These are phyloP conservation scores for Galium porrigens DNA, from an alignment of 305 asterid species.

Conservation along the genomic window DNA sequence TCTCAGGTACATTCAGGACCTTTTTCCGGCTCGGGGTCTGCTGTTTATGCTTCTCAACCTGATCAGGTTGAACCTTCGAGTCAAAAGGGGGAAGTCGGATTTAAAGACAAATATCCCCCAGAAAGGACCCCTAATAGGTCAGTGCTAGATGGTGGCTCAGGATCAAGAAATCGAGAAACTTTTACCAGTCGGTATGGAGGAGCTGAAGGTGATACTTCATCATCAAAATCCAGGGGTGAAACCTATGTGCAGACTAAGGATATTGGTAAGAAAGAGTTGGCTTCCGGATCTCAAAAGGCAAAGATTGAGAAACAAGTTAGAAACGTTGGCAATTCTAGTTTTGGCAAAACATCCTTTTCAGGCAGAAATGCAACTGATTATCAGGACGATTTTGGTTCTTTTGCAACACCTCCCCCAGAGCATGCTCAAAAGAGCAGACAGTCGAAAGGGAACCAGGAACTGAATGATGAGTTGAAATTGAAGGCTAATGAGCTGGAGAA, in stretches of 20 bases:
- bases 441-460: conserved; percentile 69
- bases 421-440: conserved; percentile 48
- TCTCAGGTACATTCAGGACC: conserved; percentile 21
- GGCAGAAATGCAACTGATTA: conserved; percentile 31
- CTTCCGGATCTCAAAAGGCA: conserved; percentile 32
- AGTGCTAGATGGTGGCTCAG: conserved; percentile 32
- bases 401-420: conserved; percentile 37
- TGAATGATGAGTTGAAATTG: conserved; percentile 60
- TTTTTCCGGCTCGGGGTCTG: conserved; percentile 19
- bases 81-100: conserved; percentile 26
- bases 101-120: conserved; percentile 23
- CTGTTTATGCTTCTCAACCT: conserved; percentile 10
- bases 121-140: conserved; percentile 30
- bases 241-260: conserved; percentile 29
- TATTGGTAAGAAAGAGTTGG: conserved; percentile 25
- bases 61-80: conserved; percentile 24
- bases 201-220: conserved; percentile 28
- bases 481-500: conserved; percentile 81
- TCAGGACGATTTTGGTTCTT: conserved; percentile 38
- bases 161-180: conserved; percentile 40
- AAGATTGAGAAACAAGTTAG: conserved; percentile 32
- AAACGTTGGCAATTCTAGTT: conserved; percentile 24
- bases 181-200: conserved; percentile 36
- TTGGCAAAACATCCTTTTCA: conserved; percentile 19
- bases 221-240: conserved; percentile 33